Conservation (phyloP, 352 stramenopile genomes). For the Phytophthora parvispora region DNA sequence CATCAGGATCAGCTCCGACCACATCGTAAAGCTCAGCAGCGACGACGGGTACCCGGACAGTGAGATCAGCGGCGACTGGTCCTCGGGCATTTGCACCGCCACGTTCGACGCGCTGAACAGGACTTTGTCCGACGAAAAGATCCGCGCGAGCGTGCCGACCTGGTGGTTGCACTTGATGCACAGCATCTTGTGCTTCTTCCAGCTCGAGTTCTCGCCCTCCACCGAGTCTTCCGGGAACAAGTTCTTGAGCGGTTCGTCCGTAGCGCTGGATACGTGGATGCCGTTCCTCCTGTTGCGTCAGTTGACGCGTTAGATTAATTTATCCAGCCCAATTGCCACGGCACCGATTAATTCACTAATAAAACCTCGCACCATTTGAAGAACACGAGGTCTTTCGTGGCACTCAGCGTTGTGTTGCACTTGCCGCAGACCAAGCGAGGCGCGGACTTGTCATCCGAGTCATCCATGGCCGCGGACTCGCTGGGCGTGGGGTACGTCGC, state of each 20-base stretch:
- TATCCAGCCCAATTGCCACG: too few relatives aligned
- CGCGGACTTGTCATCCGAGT: conserved; percentile 46
- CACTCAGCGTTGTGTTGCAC: conserved; percentile 68
- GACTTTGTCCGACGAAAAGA: conserved; percentile 79
- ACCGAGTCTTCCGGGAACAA: conserved; percentile 55
- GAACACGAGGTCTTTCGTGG: conserved; percentile 68
- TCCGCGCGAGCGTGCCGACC: conserved; percentile 65
- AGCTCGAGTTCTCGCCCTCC: conserved; percentile 39
- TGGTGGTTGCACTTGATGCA: conserved; percentile 75
- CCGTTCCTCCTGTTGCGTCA: conserved; percentile 56
- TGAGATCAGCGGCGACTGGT: conserved; percentile 78
- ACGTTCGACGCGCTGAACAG: conserved; percentile 75
- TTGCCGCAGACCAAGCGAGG: conserved; percentile 77
- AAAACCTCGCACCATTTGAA: conserved; percentile 1
- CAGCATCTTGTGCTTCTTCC: conserved; percentile 77
- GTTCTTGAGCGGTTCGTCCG: conserved; percentile 68
- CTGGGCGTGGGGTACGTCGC: conserved; percentile 67
- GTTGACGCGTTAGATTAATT: too few relatives aligned
- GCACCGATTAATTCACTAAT: too few relatives aligned
- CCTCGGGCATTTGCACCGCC: conserved; percentile 77
- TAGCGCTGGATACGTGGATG: conserved; percentile 79
- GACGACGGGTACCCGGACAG: conserved; percentile 83
- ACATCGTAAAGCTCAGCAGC: conserved; percentile 78
- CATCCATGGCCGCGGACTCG: conserved; percentile 58
- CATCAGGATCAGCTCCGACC: conserved; percentile 84